phyloP scores from a whole-genome alignment of 768 basidiomycete species.

The Pisolithus marmoratus region DNA sequence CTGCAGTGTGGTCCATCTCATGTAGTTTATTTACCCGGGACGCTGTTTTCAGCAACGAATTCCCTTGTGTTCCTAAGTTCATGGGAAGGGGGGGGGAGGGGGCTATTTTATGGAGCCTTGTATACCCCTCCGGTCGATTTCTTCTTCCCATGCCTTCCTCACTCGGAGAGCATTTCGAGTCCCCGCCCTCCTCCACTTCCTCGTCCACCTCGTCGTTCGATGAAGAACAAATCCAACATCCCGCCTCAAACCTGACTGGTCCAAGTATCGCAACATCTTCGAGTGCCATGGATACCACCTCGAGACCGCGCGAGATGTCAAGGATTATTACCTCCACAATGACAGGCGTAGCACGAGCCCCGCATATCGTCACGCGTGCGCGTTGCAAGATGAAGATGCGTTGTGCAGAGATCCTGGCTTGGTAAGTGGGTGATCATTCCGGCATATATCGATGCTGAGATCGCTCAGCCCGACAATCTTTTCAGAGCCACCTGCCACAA shows the following conservation, averaged over 20 bases:
- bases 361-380: constrained; percentile 30
- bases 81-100: neutral
- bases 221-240: constrained; percentile 45
- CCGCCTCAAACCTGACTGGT: constrained; percentile 61
- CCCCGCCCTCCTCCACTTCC: constrained; percentile 23
- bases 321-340: constrained; percentile 42
- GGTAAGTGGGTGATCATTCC: constrained; percentile 35
- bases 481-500: constrained; percentile 57
- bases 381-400: constrained; percentile 44
- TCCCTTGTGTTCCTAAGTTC: neutral
- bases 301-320: constrained; percentile 66
- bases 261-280: constrained; percentile 43
- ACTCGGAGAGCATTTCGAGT: constrained; percentile 34
- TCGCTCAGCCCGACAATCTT: constrained; percentile 57
- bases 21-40: too few relatives aligned
- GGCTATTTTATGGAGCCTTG: constrained; percentile 10
- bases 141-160: constrained; percentile 72
- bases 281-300: constrained; percentile 52
- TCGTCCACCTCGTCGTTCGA: constrained; percentile 52
- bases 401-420: constrained; percentile 69
- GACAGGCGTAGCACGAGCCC: constrained; percentile 16
- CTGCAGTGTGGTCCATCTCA: too few relatives aligned
- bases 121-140: constrained; percentile 7
- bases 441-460: constrained; percentile 6
- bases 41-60: constrained; percentile 2